These are phyloP conservation scores for Psophocarpus tetragonolobus DNA, from an alignment of 306 rosid genomes.

Conservation along the genomic window DNA sequence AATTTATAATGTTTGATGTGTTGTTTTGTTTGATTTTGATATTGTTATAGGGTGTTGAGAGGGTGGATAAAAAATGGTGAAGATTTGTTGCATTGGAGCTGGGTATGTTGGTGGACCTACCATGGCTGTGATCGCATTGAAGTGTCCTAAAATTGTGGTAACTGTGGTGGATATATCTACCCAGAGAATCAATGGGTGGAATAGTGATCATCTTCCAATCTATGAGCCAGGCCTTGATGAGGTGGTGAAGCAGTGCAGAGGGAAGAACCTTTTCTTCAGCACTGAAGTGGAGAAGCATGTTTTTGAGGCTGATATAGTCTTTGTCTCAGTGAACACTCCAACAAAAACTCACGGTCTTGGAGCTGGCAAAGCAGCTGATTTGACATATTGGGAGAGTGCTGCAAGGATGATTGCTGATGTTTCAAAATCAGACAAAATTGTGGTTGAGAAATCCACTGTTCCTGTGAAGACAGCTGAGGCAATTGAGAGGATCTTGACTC, in stretches of 20 bases:
- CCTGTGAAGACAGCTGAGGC: slow-evolving; percentile 94
- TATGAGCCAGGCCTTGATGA: slow-evolving; percentile 68
- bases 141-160: slow-evolving; percentile 50
- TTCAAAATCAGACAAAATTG: slow-evolving; percentile 77
- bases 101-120: slow-evolving; percentile 95
- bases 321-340: slow-evolving; percentile 87
- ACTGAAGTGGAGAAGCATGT: slow-evolving; percentile 71
- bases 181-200: slow-evolving; percentile 56
- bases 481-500: slow-evolving; percentile 80
- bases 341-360: slow-evolving; percentile 90
- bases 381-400: slow-evolving; percentile 92
- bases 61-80: slow-evolving; percentile 66
- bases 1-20: background rate
- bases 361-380: slow-evolving; percentile 92
- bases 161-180: slow-evolving; percentile 55
- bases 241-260: slow-evolving; percentile 57
- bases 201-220: slow-evolving; percentile 62
- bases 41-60: slow-evolving; percentile 28
- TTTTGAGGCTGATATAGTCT: slow-evolving; percentile 70
- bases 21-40: slow-evolving; percentile 10
- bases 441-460: slow-evolving; percentile 89
- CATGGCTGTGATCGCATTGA: slow-evolving; percentile 81
- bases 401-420: slow-evolving; percentile 92
- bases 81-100: slow-evolving; percentile 92
- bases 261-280: slow-evolving; percentile 61